Evolutionary conservation across 176 grass and related monocot genomes (phyloP).

Genomic region (Oryza glaberrima): DNA sequence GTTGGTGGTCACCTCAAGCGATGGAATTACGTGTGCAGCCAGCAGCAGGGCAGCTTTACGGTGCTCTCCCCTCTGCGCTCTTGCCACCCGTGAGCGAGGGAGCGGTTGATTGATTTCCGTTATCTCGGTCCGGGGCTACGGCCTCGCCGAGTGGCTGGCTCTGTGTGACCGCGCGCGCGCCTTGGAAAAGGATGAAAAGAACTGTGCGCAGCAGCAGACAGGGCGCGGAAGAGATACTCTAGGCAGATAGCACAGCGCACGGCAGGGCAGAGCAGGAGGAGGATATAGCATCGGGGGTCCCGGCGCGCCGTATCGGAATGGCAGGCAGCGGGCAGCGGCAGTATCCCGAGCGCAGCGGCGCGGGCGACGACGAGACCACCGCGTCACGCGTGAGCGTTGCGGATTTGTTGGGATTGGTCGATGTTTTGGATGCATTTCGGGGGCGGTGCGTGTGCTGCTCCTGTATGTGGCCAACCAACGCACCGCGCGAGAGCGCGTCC

Average conservation of each 20-base stretch:
- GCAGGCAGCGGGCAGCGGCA: too few relatives aligned
- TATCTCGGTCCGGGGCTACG: constrained; percentile 28
- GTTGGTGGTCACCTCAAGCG: background rate
- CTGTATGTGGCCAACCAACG: background rate
- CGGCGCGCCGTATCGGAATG: background rate
- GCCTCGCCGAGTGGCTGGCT: background rate
- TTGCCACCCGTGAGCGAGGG: constrained; percentile 23
- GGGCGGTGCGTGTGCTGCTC: background rate
- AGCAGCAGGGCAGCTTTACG: background rate
- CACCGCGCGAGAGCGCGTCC: background rate
- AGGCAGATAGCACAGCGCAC: too few relatives aligned
- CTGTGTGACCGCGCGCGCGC: background rate
- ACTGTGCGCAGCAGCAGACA: background rate
- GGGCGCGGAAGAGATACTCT: background rate
- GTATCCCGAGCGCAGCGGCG: background rate
- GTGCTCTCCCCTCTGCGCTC: background rate
- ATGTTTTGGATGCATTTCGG: background rate
- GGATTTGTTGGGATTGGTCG: background rate
- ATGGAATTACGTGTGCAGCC: background rate
- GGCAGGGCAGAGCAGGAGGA: background rate
- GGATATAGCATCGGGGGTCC: background rate
- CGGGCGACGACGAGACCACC: background rate
- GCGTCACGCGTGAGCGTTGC: background rate
- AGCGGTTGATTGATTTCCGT: constrained; percentile 21
- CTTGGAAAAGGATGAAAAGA: constrained; percentile 29